Percentiles rank a stretch among this genome's conserved stretches.
These are phyloP conservation scores for Colletotrichum magnum DNA, from an alignment of 2,329 filamentous ascomycete genomes.

Conservation along the genomic window DNA sequence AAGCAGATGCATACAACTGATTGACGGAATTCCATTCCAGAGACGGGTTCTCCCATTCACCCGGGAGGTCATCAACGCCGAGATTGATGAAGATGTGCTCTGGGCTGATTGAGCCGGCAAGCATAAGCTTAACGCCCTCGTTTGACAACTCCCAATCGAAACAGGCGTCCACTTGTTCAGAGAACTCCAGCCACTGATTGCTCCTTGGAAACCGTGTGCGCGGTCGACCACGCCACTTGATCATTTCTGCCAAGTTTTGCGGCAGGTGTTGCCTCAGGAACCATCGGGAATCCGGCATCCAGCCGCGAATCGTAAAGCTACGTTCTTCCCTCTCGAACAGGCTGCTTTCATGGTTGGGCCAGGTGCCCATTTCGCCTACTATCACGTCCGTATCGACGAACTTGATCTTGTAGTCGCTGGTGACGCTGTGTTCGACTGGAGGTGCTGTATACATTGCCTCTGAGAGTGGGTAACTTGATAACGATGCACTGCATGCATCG, in stretches of 20 bases:
- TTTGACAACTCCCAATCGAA: slow-evolving; percentile 62
- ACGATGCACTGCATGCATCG: slow-evolving; percentile 8
- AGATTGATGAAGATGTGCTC: slow-evolving; percentile 58
- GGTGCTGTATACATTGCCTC: slow-evolving; percentile 22
- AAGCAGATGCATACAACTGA: slow-evolving; percentile 48
- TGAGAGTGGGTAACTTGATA: slow-evolving; percentile 4
- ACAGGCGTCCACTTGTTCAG: slow-evolving; percentile 54
- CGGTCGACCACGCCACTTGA: slow-evolving; percentile 43
- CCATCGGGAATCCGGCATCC: slow-evolving; percentile 57
- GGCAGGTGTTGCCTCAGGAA: slow-evolving; percentile 53
- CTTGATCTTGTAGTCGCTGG: slow-evolving; percentile 11
- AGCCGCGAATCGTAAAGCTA: slow-evolving; percentile 60
- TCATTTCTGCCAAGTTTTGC: slow-evolving; percentile 49
- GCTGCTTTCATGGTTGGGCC: slow-evolving; percentile 49
- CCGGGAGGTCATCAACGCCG: slow-evolving; percentile 41
- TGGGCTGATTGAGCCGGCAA: slow-evolving; percentile 51
- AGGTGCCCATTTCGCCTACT: slow-evolving; percentile 46
- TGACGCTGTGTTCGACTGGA: neutral
- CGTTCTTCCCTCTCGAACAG: slow-evolving; percentile 54
- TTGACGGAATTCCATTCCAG: slow-evolving; percentile 55
- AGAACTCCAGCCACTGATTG: slow-evolving; percentile 46
- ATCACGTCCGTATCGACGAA: slow-evolving; percentile 43
- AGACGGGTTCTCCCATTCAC: slow-evolving; percentile 27
- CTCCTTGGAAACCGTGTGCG: slow-evolving; percentile 14
- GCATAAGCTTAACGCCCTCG: slow-evolving; percentile 51